Evolutionary conservation across 225 moss, liverwort and hornwort species (phyloP).

Genomic region (Anthoceros angustus): DNA sequence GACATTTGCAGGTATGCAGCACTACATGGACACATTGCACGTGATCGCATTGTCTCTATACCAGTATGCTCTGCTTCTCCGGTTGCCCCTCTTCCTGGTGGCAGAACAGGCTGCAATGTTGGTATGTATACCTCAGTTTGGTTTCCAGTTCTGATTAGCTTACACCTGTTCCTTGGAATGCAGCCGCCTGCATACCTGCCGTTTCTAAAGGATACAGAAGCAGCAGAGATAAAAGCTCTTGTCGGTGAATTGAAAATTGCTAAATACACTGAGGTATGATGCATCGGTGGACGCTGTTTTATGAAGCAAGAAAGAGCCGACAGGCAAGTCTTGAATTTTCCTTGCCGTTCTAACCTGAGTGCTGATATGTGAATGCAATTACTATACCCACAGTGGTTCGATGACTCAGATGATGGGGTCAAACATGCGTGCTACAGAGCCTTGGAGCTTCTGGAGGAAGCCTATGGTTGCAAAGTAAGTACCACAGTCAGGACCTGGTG

Average conservation of each 20-base stretch:
- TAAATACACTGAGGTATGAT: slow-evolving; percentile 53
- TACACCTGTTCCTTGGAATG: background rate
- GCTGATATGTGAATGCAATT: background rate
- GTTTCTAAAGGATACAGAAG: slow-evolving; percentile 26
- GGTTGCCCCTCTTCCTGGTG: too few species aligned
- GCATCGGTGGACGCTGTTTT: background rate
- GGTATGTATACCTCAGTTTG: background rate
- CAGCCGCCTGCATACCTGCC: slow-evolving; percentile 75
- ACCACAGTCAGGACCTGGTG: background rate
- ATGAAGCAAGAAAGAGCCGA: background rate
- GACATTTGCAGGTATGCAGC: background rate
- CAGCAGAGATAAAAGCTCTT: slow-evolving; percentile 23
- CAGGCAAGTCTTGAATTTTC: background rate
- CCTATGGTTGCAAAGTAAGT: slow-evolving; percentile 57
- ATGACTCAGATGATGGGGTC: slow-evolving; percentile 63
- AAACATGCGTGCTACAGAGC: slow-evolving; percentile 44
- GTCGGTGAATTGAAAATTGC: slow-evolving; percentile 56
- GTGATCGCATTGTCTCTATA: background rate
- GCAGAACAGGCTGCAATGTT: too few species aligned
- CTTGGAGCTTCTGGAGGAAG: slow-evolving; percentile 45
- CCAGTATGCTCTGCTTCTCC: background rate
- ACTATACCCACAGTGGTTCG: slow-evolving; percentile 48
- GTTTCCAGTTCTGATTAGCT: too few species aligned
- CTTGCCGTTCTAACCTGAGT: background rate
- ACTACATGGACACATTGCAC: background rate